A percentile compares a stretch with the other conserved stretches of the same genome.
These are phyloP conservation scores for Plantago major DNA, from an alignment of 257 asterid genomes.

Conservation along the genomic window DNA sequence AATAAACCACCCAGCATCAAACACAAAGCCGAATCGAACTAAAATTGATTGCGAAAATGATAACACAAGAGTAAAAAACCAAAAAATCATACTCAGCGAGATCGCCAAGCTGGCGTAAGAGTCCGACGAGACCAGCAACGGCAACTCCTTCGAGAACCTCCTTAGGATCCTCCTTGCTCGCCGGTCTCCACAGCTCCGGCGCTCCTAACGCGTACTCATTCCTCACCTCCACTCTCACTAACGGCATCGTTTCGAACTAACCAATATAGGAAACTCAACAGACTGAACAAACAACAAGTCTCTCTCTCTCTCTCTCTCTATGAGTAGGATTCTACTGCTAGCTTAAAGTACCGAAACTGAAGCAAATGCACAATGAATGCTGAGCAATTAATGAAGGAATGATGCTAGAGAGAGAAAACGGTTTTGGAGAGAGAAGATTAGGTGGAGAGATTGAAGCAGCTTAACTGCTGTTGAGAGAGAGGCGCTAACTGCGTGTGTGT, in stretches of 20 bases:
- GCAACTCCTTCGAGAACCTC: slow-evolving; percentile 74
- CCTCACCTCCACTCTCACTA: slow-evolving; percentile 68
- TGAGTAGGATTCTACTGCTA: not conserved
- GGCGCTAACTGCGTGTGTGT: not conserved
- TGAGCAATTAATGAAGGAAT: slow-evolving; percentile 27
- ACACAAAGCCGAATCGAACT: not conserved
- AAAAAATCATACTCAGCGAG: slow-evolving; percentile 60
- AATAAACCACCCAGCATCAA: too few species aligned
- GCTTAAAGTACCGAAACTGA: not conserved
- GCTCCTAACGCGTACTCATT: slow-evolving; percentile 78
- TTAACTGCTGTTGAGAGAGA: slow-evolving; percentile 34
- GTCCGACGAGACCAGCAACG: slow-evolving; percentile 84
- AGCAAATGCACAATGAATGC: slow-evolving; percentile 15
- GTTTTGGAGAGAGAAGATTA: slow-evolving; percentile 19
- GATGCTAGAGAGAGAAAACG: slow-evolving; percentile 14
- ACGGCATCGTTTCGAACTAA: slow-evolving; percentile 48
- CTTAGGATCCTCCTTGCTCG: slow-evolving; percentile 73
- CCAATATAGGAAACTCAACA: not conserved
- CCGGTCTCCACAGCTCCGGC: slow-evolving; percentile 58
- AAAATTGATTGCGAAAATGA: not conserved
- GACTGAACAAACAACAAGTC: not conserved
- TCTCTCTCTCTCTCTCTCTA: slow-evolving; percentile 11
- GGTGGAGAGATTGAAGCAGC: slow-evolving; percentile 46
- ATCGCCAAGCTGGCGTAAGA: slow-evolving; percentile 94
- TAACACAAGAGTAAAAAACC: not conserved